A percentile compares a stretch with the other conserved stretches of the same genome.
phyloP scores from a whole-genome alignment of 371 early-diverging fungal species.

The Dinochytrium kinnereticum region DNA sequence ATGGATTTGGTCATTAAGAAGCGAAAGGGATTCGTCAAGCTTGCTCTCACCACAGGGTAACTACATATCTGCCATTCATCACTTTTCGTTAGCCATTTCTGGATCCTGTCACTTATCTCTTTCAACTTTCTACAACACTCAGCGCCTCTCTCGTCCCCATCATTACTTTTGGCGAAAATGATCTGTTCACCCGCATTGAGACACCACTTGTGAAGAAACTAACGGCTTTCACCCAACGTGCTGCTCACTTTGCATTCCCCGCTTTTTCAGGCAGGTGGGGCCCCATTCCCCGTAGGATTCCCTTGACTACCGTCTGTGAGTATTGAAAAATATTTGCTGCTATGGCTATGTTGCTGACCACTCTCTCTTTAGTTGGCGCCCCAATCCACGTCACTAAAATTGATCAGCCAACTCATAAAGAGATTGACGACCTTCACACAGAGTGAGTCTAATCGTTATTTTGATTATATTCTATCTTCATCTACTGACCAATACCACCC shows the following conservation, averaged over 20 bases:
- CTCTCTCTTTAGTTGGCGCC: constrained; percentile 39
- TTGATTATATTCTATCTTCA: neutral
- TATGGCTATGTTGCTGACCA: no score
- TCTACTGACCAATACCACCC: neutral
- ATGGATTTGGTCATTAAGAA: constrained; percentile 51
- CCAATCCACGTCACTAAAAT: constrained; percentile 46
- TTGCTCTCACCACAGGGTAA: constrained; percentile 53
- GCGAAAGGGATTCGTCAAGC: constrained; percentile 55
- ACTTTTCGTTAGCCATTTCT: neutral
- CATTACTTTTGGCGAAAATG: constrained; percentile 58
- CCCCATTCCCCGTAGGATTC: constrained; percentile 38
- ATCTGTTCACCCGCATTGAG: constrained; percentile 48
- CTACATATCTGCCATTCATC: neutral
- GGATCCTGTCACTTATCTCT: neutral
- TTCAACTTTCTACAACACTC: no score
- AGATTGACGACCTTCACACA: constrained; percentile 46
- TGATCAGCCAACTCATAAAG: constrained; percentile 46
- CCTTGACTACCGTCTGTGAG: constrained; percentile 49
- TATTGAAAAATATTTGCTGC: no score
- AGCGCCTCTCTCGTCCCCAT: constrained; percentile 53
- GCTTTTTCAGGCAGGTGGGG: constrained; percentile 45
- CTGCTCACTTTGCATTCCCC: constrained; percentile 43
- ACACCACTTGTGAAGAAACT: constrained; percentile 32
- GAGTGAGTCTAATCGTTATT: constrained; percentile 21
- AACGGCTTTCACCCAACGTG: constrained; percentile 29